Evolutionary conservation across 2,329 filamentous ascomycete species (phyloP).

Genomic region (Taxawa tesnikishii): DNA sequence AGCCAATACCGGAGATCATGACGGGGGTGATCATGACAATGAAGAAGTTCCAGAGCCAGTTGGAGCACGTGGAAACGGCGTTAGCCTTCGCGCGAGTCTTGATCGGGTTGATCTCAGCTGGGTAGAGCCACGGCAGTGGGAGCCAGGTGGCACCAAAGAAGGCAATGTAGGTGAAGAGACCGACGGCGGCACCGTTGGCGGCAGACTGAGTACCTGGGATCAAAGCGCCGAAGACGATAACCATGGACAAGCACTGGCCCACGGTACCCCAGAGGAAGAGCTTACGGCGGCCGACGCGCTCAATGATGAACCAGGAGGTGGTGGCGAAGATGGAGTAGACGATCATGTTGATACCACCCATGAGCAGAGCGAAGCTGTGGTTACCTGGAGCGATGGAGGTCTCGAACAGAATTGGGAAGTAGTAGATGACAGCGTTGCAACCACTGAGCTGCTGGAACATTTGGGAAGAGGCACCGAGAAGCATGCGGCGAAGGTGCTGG

Average conservation of each 20-base stretch:
- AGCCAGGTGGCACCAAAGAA: constrained; percentile 48
- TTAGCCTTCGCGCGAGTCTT: constrained; percentile 45
- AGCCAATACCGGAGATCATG: constrained; percentile 20
- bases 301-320: constrained; percentile 16
- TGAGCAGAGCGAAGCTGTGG: constrained; percentile 10
- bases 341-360: constrained; percentile 16
- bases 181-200: constrained; percentile 39
- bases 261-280: constrained; percentile 15
- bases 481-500: constrained; percentile 19
- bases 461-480: constrained; percentile 20
- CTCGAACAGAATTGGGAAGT: constrained; percentile 10
- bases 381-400: constrained; percentile 10
- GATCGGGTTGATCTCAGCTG: constrained; percentile 35
- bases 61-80: constrained; percentile 39
- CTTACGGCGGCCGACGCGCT: constrained; percentile 16
- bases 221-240: constrained; percentile 8
- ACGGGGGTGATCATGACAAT: constrained; percentile 32
- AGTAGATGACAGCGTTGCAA: constrained; percentile 17
- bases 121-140: constrained; percentile 19
- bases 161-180: constrained; percentile 58
- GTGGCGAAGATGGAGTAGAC: constrained; percentile 16
- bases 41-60: constrained; percentile 42
- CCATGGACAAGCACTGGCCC: constrained; percentile 13
- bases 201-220: constrained; percentile 20
- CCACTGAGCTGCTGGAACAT: constrained; percentile 15